Percentiles rank a stretch among this genome's conserved stretches.
Evolutionary conservation across 257 asterid genomes (phyloP).

Genomic region (Solanum boliviense): DNA sequence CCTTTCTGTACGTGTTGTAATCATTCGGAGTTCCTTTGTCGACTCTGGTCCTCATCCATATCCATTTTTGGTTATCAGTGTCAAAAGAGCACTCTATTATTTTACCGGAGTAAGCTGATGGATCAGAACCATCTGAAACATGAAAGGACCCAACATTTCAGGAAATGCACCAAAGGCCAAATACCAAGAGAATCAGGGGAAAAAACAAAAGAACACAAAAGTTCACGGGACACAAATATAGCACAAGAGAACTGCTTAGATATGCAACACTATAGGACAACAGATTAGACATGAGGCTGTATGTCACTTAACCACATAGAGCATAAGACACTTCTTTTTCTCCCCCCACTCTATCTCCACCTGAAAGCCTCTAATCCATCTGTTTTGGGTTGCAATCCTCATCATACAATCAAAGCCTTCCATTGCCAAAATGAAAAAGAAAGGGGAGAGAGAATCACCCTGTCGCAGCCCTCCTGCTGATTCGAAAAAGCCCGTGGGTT

Average conservation of each 20-base stretch:
- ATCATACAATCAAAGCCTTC: background rate
- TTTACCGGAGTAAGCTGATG: slow-evolving; percentile 60
- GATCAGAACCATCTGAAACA: slow-evolving; percentile 56
- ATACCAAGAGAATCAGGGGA: background rate
- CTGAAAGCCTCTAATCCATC: background rate
- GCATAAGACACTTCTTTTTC: background rate
- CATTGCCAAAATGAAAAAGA: background rate
- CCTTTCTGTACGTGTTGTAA: slow-evolving; percentile 85
- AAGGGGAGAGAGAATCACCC: background rate
- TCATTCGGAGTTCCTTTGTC: slow-evolving; percentile 94
- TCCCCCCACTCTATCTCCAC: background rate
- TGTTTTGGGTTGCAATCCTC: background rate
- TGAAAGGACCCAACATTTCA: background rate
- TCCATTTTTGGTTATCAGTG: slow-evolving; percentile 59
- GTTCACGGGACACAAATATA: background rate
- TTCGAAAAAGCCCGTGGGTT: background rate
- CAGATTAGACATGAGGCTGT: background rate
- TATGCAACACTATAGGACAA: background rate
- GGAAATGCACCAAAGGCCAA: background rate
- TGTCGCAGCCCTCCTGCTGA: background rate
- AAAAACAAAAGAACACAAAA: background rate
- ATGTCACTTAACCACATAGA: background rate
- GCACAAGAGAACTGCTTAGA: background rate
- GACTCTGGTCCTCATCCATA: slow-evolving; percentile 73
- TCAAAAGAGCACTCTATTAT: slow-evolving; percentile 85